Evolutionary conservation across 768 basidiomycete genomes (phyloP).

Genomic region (Termitomyces sp.): DNA sequence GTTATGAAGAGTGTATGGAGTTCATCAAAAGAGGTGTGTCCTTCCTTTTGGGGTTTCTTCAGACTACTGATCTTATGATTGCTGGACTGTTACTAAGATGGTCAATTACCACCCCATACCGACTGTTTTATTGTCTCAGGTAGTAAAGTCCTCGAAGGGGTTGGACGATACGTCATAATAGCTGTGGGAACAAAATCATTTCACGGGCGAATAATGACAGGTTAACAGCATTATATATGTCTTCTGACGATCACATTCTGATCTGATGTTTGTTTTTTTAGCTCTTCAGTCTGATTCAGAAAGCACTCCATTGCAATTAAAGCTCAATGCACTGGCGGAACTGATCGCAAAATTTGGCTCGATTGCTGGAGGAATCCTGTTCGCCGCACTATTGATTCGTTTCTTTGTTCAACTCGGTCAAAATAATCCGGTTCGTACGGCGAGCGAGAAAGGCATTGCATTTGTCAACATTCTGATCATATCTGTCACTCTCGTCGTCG

Average conservation of each 20-base stretch:
- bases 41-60: background rate
- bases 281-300: slow-evolving; percentile 86
- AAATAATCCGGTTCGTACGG: slow-evolving; percentile 52
- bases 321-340: slow-evolving; percentile 92
- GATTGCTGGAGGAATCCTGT: slow-evolving; percentile 70
- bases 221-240: slow-evolving; percentile 37
- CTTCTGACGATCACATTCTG: background rate
- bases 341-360: slow-evolving; percentile 91
- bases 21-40: slow-evolving; percentile 30
- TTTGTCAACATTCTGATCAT: slow-evolving; percentile 96
- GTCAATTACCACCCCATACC: slow-evolving; percentile 49
- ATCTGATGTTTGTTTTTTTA: slow-evolving; percentile 25
- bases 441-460: slow-evolving; percentile 81
- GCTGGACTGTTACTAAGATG: slow-evolving; percentile 2
- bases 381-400: slow-evolving; percentile 83
- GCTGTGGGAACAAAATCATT: slow-evolving; percentile 92
- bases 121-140: slow-evolving; percentile 95
- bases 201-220: slow-evolving; percentile 97
- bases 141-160: slow-evolving; percentile 90
- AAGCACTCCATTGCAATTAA: slow-evolving; percentile 90
- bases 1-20: slow-evolving; percentile 72
- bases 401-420: slow-evolving; percentile 88
- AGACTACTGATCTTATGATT: background rate
- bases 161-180: slow-evolving; percentile 89
- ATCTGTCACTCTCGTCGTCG: slow-evolving; percentile 73